Evolutionary conservation across 2,329 filamentous ascomycete genomes (phyloP).

Genomic region (Metarhizium humberi): DNA sequence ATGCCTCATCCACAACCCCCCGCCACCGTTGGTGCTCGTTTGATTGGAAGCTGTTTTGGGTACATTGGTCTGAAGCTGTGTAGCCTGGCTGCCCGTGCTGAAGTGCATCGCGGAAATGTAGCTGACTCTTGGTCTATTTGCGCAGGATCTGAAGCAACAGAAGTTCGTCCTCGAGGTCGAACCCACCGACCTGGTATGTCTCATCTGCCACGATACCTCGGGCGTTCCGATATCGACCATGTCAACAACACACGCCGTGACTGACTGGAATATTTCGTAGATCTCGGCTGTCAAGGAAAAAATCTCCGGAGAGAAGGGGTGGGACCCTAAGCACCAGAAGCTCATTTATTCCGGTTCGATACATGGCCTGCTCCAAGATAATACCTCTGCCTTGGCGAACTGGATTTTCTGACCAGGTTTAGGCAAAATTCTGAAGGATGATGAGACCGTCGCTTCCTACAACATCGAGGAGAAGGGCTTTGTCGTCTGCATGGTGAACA

Average conservation of each 20-base stretch:
- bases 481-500: slow-evolving; percentile 96
- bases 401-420: slow-evolving; percentile 11
- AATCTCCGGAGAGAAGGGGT: slow-evolving; percentile 86
- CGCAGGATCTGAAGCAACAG: slow-evolving; percentile 92
- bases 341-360: slow-evolving; percentile 90
- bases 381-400: slow-evolving; percentile 8
- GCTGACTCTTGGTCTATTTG: neutral
- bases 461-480: slow-evolving; percentile 99
- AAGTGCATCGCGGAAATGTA: neutral
- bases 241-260: slow-evolving; percentile 5
- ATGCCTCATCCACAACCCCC: slow-evolving; percentile 18
- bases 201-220: slow-evolving; percentile 19
- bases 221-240: slow-evolving; percentile 9
- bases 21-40: neutral
- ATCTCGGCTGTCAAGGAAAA: slow-evolving; percentile 87
- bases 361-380: slow-evolving; percentile 2
- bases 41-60: neutral
- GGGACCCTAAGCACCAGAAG: slow-evolving; percentile 85
- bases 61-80: neutral
- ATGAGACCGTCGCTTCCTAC: slow-evolving; percentile 91
- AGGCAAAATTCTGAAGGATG: slow-evolving; percentile 99
- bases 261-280: slow-evolving; percentile 32
- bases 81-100: neutral
- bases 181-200: slow-evolving; percentile 77
- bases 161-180: slow-evolving; percentile 97